These are phyloP conservation scores for Protostelium mycophagum DNA, from an alignment of 78 protist species.

Conservation along the genomic window DNA sequence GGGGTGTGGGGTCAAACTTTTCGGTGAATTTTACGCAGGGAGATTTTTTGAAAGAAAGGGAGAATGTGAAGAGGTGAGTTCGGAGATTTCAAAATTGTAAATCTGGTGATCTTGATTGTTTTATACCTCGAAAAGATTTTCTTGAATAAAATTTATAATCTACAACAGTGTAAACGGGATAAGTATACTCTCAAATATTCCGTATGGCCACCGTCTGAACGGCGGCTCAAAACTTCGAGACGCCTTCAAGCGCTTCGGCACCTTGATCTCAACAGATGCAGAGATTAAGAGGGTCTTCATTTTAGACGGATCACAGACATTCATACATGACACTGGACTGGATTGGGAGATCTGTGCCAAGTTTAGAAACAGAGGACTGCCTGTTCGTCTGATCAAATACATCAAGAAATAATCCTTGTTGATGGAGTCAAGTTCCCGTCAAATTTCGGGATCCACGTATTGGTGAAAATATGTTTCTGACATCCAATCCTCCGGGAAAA, in stretches of 20 bases:
- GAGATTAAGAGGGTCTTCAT: not conserved
- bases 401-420: not conserved
- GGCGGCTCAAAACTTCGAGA: not conserved
- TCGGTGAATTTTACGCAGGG: not conserved
- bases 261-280: not conserved
- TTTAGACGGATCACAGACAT: not conserved
- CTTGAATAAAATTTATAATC: no score
- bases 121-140: no score
- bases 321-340: not conserved
- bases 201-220: not conserved
- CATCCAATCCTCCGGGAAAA: no score
- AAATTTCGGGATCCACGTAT: not conserved
- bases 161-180: no score
- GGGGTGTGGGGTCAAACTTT: not conserved
- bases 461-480: not conserved
- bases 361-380: not conserved
- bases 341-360: not conserved
- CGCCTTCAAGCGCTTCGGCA: not conserved
- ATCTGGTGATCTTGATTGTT: not conserved
- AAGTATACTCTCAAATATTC: no score
- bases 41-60: not conserved
- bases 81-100: not conserved
- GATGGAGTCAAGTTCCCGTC: not conserved
- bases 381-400: not conserved
- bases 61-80: not conserved